Evolutionary conservation across 306 rosid species (phyloP).

Genomic region (Clitoria ternatea): DNA sequence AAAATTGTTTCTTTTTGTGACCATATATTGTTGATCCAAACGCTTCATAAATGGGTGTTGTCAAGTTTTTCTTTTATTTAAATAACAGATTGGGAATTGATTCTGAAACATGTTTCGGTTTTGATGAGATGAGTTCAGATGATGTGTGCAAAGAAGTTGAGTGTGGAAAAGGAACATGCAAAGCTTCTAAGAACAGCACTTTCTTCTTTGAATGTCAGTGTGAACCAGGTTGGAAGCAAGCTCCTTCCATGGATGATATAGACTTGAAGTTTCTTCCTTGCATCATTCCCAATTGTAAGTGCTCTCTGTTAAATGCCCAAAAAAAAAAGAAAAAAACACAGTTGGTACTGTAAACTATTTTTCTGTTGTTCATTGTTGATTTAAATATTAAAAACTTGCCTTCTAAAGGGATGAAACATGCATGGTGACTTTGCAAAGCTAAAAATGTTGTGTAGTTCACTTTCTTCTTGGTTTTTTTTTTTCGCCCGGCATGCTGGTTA

Average conservation of each 20-base stretch:
- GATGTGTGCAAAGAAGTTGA: constrained; percentile 56
- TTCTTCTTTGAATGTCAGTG: constrained; percentile 68
- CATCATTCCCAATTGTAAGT: constrained; percentile 70
- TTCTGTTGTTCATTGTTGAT: background rate
- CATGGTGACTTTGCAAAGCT: background rate
- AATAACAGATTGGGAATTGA: background rate
- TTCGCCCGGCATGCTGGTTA: no score
- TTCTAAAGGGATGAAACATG: no score
- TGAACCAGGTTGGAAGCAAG: constrained; percentile 71
- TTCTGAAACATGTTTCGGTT: constrained; percentile 1
- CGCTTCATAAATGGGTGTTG: background rate
- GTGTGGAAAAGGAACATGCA: constrained; percentile 88
- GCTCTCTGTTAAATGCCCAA: background rate
- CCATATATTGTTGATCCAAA: background rate
- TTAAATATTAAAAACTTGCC: no score
- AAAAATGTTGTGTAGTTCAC: no score
- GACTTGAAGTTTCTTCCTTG: constrained; percentile 73
- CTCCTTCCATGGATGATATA: constrained; percentile 12
- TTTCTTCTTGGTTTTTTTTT: background rate
- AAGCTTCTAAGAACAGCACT: constrained; percentile 50
- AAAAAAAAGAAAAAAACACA: background rate
- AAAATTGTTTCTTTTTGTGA: background rate
- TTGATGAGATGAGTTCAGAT: constrained; percentile 37
- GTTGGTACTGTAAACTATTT: background rate
- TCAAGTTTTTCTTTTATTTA: background rate